phyloP scores from a whole-genome alignment of 345 rosid genomes.

The Murraya paniculata region DNA sequence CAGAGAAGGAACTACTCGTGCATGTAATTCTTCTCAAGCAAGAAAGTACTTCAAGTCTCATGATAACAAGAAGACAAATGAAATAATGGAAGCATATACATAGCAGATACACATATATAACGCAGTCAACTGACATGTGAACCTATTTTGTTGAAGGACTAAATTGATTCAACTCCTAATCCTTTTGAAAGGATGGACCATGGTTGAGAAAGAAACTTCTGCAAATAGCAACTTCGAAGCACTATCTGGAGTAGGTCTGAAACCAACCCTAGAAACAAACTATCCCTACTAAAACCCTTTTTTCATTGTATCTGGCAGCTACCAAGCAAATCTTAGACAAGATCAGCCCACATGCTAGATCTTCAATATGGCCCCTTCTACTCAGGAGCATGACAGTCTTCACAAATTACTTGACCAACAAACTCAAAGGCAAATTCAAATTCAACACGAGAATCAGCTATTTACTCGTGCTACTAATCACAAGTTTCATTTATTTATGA shows the following conservation, averaged over 20 bases:
- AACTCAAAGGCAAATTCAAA: not conserved
- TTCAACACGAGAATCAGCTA: no score
- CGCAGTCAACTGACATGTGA: not conserved
- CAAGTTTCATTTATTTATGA: not conserved
- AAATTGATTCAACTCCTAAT: not conserved
- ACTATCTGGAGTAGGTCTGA: not conserved
- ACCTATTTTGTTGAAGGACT: not conserved
- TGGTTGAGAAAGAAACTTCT: not conserved
- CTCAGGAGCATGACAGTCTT: not conserved
- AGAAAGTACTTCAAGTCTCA: not conserved
- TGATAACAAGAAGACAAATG: not conserved
- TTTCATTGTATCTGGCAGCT: no score
- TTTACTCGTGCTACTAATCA: not conserved
- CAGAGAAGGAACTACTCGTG: not conserved
- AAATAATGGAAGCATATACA: not conserved
- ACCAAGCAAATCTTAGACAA: not conserved
- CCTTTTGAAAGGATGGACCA: not conserved
- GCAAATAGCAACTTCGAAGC: not conserved
- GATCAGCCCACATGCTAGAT: not conserved
- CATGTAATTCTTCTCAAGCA: not conserved
- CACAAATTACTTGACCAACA: not conserved
- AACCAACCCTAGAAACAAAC: not conserved
- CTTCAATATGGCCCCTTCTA: not conserved
- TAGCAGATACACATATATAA: not conserved
- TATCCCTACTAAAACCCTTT: not conserved